Conservation (phyloP, 2,329 filamentous ascomycete genomes). For the Penicillium sp. region DNA sequence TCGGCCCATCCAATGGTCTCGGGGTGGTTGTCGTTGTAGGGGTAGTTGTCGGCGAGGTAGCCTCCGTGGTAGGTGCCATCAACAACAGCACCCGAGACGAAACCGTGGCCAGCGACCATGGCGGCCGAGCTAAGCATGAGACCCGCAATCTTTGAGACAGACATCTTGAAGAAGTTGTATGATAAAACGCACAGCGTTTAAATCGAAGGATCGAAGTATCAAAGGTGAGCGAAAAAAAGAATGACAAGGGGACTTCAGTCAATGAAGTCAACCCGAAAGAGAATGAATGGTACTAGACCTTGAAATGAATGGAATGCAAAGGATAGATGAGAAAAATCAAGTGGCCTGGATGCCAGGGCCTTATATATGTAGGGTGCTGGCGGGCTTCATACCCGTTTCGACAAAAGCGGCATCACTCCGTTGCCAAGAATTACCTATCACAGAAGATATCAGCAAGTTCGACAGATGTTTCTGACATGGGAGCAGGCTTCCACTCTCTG, state of each 20-base stretch:
- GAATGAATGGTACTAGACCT: conserved; percentile 31
- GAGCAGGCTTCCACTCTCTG: conserved; percentile 9
- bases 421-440: conserved; percentile 18
- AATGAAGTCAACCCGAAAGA: conserved; percentile 33
- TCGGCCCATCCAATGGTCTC: conserved; percentile 55
- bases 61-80: conserved; percentile 40
- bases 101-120: conserved; percentile 41
- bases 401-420: conserved; percentile 11
- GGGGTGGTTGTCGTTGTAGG: conserved; percentile 38
- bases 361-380: conserved; percentile 22
- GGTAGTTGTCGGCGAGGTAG: conserved; percentile 38
- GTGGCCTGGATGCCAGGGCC: conserved; percentile 1
- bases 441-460: conserved; percentile 16
- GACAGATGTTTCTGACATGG: conserved; percentile 14
- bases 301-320: conserved; percentile 30
- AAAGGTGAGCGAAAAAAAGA: conserved; percentile 25
- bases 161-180: conserved; percentile 26
- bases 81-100: conserved; percentile 35
- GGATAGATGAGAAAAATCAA: conserved; percentile 23
- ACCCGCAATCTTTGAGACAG: conserved; percentile 34
- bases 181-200: conserved; percentile 33
- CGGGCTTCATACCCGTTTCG: conserved; percentile 12
- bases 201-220: conserved; percentile 16
- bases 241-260: conserved; percentile 36
- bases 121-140: conserved; percentile 35